A percentile compares a stretch with the other conserved stretches of the same genome.
phyloP scores from a whole-genome alignment of 257 asterid genomes.

The Scutellaria minor region DNA sequence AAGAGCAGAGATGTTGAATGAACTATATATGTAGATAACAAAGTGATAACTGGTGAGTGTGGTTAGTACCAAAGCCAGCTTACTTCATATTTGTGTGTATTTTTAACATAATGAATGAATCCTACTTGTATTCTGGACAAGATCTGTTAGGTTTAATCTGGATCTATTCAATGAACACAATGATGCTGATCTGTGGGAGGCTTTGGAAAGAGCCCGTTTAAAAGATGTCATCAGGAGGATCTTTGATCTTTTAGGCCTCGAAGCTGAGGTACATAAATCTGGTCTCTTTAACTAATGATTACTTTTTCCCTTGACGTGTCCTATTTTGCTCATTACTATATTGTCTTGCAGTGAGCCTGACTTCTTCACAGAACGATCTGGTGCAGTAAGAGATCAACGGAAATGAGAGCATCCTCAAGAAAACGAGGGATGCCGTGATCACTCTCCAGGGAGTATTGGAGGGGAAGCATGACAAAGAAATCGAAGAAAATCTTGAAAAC shows the following conservation, averaged over 20 bases:
- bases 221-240: slow-evolving; percentile 87
- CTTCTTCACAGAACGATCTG: slow-evolving; percentile 85
- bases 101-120: slow-evolving; percentile 5
- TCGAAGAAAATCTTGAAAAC: slow-evolving; percentile 72
- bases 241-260: slow-evolving; percentile 74
- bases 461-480: slow-evolving; percentile 80
- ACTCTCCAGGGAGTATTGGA: slow-evolving; percentile 88
- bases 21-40: no score
- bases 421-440: slow-evolving; percentile 83
- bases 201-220: slow-evolving; percentile 91
- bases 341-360: slow-evolving; percentile 68
- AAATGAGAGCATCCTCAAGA: slow-evolving; percentile 66
- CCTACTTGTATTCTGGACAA: slow-evolving; percentile 43
- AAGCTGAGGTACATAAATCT: slow-evolving; percentile 69
- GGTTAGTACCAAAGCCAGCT: background rate
- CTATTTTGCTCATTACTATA: slow-evolving; percentile 54
- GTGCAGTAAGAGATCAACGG: slow-evolving; percentile 65
- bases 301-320: slow-evolving; percentile 32
- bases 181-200: slow-evolving; percentile 98
- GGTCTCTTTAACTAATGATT: background rate
- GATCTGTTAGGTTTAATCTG: slow-evolving; percentile 90
- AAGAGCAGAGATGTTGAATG: no score
- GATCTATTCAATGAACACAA: slow-evolving; percentile 95
- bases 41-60: no score
- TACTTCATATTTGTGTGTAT: background rate